Evolutionary conservation across 495 filamentous ascomycete genomes (phyloP).

Genomic region (Hypoxylon rickii): DNA sequence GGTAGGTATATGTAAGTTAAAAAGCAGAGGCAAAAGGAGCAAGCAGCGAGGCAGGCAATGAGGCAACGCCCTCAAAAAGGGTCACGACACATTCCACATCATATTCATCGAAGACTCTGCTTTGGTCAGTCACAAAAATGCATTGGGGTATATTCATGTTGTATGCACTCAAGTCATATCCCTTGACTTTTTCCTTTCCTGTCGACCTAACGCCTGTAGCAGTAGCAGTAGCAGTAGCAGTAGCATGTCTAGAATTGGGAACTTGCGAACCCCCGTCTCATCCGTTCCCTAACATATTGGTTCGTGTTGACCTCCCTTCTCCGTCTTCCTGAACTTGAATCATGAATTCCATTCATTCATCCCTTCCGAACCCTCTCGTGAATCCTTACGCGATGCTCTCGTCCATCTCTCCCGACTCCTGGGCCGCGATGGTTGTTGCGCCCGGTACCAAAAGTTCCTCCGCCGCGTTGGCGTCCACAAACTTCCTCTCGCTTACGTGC

Average conservation of each 20-base stretch:
- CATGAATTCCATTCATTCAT: conserved; percentile 6
- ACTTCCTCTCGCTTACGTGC: conserved; percentile 91
- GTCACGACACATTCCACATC: no score
- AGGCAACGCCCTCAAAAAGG: no score
- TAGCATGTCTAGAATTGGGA: conserved; percentile 24
- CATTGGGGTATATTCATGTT: conserved; percentile 30
- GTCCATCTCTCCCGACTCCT: conserved; percentile 25
- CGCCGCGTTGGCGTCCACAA: conserved; percentile 67
- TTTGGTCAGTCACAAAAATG: conserved; percentile 28
- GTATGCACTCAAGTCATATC: conserved; percentile 20
- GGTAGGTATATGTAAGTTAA: no score
- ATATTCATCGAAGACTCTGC: not conserved
- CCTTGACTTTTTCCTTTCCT: conserved; percentile 33
- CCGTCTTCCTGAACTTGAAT: not conserved
- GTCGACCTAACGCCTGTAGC: conserved; percentile 30
- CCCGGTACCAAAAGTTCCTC: conserved; percentile 84
- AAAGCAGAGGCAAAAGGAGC: no score
- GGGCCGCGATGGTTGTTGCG: conserved; percentile 27
- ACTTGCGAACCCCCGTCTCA: conserved; percentile 5
- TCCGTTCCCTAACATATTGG: conserved; percentile 1
- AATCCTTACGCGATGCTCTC: conserved; percentile 16
- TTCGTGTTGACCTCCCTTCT: conserved; percentile 2
- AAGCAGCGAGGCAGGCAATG: no score
- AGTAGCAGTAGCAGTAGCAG: conserved; percentile 5
- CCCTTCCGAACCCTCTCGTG: not conserved